Base-by-base conservation (phyloP, 345 rosid genomes). In the Dipteronia dyeriana region DNA sequence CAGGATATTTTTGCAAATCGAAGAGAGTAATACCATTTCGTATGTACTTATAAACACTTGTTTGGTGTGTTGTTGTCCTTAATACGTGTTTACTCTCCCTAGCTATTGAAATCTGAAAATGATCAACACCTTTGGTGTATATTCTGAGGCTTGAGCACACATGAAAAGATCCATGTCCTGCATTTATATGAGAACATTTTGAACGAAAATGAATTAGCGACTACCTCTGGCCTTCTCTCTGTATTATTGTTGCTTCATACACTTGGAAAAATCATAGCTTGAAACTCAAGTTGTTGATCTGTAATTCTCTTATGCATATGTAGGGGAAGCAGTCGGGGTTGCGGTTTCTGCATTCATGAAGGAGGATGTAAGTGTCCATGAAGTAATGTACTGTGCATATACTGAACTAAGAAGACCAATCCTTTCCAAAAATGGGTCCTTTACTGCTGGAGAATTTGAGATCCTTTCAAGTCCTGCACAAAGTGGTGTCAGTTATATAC, bases 281-380 rank as follows among this genome's bases (percentile, higher is more conserved):
- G 20, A 7, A 20, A 54, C 22, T n/a, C 29, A 64, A 62, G 61
- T 49, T 75, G 45, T 72, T 47, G 53, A 25, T 43, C 61, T 51
- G 34, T 31, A 49, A 51, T 63, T 45, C 26, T 29, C 49, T n/a
- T 7, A 39, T 31, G 78, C 16, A 9, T 45, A 38, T 79, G 71
- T 87, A 94, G 98, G 97, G 78, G 98, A 94, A 86, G 98, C 92
- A 77, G 97, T 94, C n/a, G 94, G 93, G 23, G 87, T 90, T 49
- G 84, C 92, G 0, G 85, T 94, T 63, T 90, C 93, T 7, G 87
- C 89, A 6, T 90, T 88, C 67, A 70, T 81, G 84, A 82, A 84
- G 79, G 90, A 85, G 79, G 90, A 85, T 19, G 57, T 68, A 2
- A 85, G 76, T 0, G 98, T 94, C 2, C 75, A 78, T 23, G 90